Evolutionary conservation across 2,329 filamentous ascomycete species (phyloP), one percentile per base, ranked within the genome.

Genomic region (Fusarium sp.): DNA sequence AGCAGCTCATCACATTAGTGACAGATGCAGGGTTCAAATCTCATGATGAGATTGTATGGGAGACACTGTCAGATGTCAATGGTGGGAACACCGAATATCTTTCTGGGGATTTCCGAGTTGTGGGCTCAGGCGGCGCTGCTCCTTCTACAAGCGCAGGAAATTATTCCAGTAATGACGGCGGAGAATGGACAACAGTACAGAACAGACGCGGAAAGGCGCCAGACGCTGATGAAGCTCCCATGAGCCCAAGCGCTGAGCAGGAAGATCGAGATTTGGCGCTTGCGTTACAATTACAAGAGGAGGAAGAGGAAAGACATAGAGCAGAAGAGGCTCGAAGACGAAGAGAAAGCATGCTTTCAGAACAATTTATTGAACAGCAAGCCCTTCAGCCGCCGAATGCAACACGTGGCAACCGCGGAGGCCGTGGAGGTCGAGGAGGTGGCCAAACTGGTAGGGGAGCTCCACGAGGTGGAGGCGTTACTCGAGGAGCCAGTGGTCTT

Each of bases 1-100:
- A 88, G 40, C 86, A 92, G 69, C 84, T 98, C 2, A 87, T 95
- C 67, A 93, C 92, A 0, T 82, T 99, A 4, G 94, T 99, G 15
- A 98, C 96, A 0, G 96, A 99, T 76, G 92, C 93, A 28, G 96
- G 96, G 1, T 99, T 97, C 75, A 90, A 91, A 12, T 87, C 85
- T 11, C 93, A 97, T 72, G 91, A 94, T 16, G 95, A 98, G 77
- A 89, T 99, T 13, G 93, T 99, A 0, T 99, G 96, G 96, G 96
- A 99, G 79, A 96, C 91, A 11, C 84, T 99, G 3, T 91, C 92
- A 1, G 95, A 98, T 73, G 90, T 97, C 23, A 96, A 90, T 52
- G 96, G 96, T 9, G 91, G 92, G 73, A 87, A 87, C 15, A 90
- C 92, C 4, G 92, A 94, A 76, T 93, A 97, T 73, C 93, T 93